Evolutionary conservation across 1,139 yeast genomes (phyloP).

Genomic region (Candida buenavistaensis): DNA sequence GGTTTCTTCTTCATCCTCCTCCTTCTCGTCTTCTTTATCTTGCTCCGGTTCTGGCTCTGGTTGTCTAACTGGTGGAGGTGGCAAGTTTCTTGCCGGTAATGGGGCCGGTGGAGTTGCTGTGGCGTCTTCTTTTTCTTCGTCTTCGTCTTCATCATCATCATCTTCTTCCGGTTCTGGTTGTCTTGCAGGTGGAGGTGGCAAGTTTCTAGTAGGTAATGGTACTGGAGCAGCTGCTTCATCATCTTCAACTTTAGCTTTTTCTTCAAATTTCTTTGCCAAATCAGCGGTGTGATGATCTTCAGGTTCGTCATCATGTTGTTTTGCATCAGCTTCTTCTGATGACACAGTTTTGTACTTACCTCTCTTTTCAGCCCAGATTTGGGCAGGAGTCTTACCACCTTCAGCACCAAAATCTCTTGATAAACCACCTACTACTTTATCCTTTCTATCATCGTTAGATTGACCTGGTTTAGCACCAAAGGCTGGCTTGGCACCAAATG

Average conservation of each 20-base stretch:
- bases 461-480: slow-evolving; percentile 35
- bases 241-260: slow-evolving; percentile 17
- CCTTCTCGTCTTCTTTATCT: too few relatives aligned
- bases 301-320: slow-evolving; percentile 8
- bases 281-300: slow-evolving; percentile 15
- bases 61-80: slow-evolving; percentile 23
- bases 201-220: slow-evolving; percentile 16
- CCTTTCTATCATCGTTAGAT: slow-evolving; percentile 28
- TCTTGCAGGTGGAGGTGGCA: slow-evolving; percentile 31
- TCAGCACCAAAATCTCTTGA: slow-evolving; percentile 69
- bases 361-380: slow-evolving; percentile 91
- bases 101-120: too few relatives aligned
- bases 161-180: slow-evolving; percentile 20
- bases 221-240: slow-evolving; percentile 24
- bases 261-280: slow-evolving; percentile 20
- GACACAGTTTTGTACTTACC: slow-evolving; percentile 57
- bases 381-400: slow-evolving; percentile 91
- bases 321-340: slow-evolving; percentile 18
- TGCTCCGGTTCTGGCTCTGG: too few relatives aligned
- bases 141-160: slow-evolving; percentile 20
- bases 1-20: too few relatives aligned
- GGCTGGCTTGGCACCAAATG: slow-evolving; percentile 57
- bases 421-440: slow-evolving; percentile 61
- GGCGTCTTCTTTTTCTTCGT: slow-evolving; percentile 16
- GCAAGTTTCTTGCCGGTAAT: slow-evolving; percentile 22